phyloP scores from a whole-genome alignment of 129 eudicot genomes.

The Lactuca saligna region DNA sequence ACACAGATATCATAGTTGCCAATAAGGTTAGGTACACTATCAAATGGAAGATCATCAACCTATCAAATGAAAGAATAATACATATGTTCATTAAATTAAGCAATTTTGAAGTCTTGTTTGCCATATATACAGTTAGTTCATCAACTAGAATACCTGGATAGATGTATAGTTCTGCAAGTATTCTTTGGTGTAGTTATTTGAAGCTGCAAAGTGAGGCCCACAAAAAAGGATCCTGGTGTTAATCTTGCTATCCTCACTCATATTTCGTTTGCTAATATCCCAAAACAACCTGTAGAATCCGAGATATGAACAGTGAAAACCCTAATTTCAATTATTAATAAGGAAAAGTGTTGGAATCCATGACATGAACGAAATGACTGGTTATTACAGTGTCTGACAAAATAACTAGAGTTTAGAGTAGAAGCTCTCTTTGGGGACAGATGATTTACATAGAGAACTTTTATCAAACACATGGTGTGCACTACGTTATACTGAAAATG shows the following conservation, averaged over 20 bases:
- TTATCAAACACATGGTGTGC: slow-evolving; percentile 17
- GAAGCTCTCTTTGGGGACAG: not conserved
- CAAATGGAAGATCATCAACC: slow-evolving; percentile 84
- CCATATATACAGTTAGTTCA: not conserved
- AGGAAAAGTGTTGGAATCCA: no score
- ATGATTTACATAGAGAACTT: not conserved
- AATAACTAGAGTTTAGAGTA: not conserved
- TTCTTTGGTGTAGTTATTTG: slow-evolving; percentile 70
- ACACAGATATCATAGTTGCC: slow-evolving; percentile 79
- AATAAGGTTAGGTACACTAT: slow-evolving; percentile 54
- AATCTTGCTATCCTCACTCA: slow-evolving; percentile 36
- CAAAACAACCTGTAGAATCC: slow-evolving; percentile 34
- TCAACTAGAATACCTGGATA: slow-evolving; percentile 48
- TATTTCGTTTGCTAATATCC: slow-evolving; percentile 36
- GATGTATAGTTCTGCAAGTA: slow-evolving; percentile 51
- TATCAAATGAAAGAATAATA: slow-evolving; percentile 23
- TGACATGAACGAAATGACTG: not conserved
- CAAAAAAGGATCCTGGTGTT: slow-evolving; percentile 72
- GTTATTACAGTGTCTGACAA: not conserved
- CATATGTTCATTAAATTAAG: not conserved
- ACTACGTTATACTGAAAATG: not conserved
- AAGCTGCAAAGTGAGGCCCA: slow-evolving; percentile 75
- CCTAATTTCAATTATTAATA: no score
- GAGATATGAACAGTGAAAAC: not conserved
- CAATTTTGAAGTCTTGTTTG: not conserved